Evolutionary conservation across 129 eudicot species (phyloP).

Genomic region (Heracleum sosnowskyi): DNA sequence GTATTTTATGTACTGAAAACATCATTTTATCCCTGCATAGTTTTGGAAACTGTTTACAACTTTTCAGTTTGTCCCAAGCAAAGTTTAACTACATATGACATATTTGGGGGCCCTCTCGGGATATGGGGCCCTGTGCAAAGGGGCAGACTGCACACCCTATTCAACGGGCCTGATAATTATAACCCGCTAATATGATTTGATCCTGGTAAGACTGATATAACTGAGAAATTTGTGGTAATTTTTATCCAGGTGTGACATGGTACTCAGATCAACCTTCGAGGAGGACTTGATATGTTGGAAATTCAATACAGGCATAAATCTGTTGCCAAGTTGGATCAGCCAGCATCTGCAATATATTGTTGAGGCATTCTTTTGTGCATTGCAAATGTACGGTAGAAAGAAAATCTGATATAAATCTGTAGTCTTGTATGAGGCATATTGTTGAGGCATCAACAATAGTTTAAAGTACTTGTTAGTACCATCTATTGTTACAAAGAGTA

Average conservation of each 20-base stretch:
- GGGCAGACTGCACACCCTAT: too few species aligned
- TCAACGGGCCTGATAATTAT: too few species aligned
- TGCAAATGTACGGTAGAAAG: neutral
- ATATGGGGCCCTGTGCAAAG: too few species aligned
- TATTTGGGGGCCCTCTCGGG: too few species aligned
- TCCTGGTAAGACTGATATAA: neutral
- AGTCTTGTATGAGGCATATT: neutral
- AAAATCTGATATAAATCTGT: neutral
- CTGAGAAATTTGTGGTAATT: neutral
- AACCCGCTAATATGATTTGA: neutral
- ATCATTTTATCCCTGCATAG: too few species aligned
- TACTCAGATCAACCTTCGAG: neutral
- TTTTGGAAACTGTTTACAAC: too few species aligned
- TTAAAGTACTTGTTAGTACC: neutral
- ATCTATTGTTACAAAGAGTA: neutral
- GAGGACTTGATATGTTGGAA: neutral
- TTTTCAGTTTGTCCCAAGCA: too few species aligned
- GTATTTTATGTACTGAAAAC: too few species aligned
- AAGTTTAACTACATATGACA: too few species aligned
- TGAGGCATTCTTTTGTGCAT: neutral
- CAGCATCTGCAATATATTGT: neutral
- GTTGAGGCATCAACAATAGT: neutral
- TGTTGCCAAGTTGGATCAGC: neutral
- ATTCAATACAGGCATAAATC: neutral
- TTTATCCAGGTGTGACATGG: neutral